Evolutionary conservation across 306 rosid genomes (phyloP).

Genomic region (Ceratonia siliqua): DNA sequence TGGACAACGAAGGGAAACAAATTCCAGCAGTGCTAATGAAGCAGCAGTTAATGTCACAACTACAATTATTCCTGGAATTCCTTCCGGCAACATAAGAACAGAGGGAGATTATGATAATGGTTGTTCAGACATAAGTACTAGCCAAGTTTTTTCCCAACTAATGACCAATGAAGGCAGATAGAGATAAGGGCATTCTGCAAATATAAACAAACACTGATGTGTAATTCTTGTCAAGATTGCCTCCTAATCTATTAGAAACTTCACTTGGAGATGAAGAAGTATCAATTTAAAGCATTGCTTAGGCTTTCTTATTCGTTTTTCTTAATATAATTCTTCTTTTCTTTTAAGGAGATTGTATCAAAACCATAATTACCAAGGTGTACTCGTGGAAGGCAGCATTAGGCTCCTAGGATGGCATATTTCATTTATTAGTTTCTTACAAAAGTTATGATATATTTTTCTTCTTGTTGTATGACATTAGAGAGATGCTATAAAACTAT

Average conservation of each 20-base stretch:
- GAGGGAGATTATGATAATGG: constrained; percentile 46
- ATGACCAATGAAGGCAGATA: constrained; percentile 88
- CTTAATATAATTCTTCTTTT: background rate
- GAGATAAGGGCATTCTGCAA: constrained; percentile 38
- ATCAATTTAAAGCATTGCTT: constrained; percentile 7
- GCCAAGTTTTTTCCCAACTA: constrained; percentile 86
- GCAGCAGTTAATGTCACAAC: constrained; percentile 28
- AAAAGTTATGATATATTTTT: constrained; percentile 11
- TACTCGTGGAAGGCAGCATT: constrained; percentile 3
- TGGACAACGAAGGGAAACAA: constrained; percentile 40
- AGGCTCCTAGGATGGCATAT: background rate
- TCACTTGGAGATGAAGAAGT: constrained; percentile 34
- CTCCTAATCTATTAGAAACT: background rate
- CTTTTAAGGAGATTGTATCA: constrained; percentile 17
- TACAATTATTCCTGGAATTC: constrained; percentile 35
- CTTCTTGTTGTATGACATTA: constrained; percentile 31
- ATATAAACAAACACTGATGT: constrained; percentile 13
- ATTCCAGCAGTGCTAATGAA: constrained; percentile 27
- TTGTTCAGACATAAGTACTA: constrained; percentile 60
- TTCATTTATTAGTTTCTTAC: constrained; percentile 21
- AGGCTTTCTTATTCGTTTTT: background rate
- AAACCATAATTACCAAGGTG: constrained; percentile 23
- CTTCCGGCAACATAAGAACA: constrained; percentile 37
- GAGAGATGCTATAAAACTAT: constrained; percentile 25
- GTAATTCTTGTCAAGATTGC: constrained; percentile 21